Percentiles rank a stretch among this genome's conserved stretches.
Evolutionary conservation across 2,329 filamentous ascomycete species (phyloP).

Genomic region (Ophiosphaerella korrae): DNA sequence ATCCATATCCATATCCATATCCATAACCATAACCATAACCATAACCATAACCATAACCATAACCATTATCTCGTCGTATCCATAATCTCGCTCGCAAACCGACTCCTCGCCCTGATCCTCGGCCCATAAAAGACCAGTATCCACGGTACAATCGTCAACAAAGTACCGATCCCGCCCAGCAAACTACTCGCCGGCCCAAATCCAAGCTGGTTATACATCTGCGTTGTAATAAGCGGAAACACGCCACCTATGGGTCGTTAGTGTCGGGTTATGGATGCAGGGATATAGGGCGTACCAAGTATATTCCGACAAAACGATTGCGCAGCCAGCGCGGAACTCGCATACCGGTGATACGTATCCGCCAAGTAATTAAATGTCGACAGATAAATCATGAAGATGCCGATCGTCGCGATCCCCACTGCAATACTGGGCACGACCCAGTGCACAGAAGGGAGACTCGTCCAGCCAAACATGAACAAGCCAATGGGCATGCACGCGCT

Average conservation of each 20-base stretch:
- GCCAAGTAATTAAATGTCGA: slow-evolving; percentile 93
- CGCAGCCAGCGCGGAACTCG: slow-evolving; percentile 82
- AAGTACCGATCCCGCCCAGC: slow-evolving; percentile 70
- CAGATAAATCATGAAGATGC: slow-evolving; percentile 75
- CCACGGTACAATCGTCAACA: slow-evolving; percentile 84
- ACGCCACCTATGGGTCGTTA: slow-evolving; percentile 58
- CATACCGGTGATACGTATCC: slow-evolving; percentile 84
- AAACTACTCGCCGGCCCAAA: slow-evolving; percentile 74
- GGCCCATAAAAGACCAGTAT: slow-evolving; percentile 79
- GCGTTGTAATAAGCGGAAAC: slow-evolving; percentile 77
- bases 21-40: background rate
- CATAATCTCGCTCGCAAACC: slow-evolving; percentile 65
- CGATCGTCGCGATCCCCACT: slow-evolving; percentile 78
- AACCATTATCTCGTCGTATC: slow-evolving; percentile 9
- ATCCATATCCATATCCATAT: background rate
- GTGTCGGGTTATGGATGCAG: background rate
- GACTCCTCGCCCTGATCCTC: slow-evolving; percentile 74
- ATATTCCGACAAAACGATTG: slow-evolving; percentile 88
- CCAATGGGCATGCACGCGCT: slow-evolving; percentile 77
- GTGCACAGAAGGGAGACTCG: slow-evolving; percentile 63
- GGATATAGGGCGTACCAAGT: slow-evolving; percentile 54
- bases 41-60: background rate
- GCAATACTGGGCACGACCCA: slow-evolving; percentile 76
- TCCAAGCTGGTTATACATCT: slow-evolving; percentile 75
- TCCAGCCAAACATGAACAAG: slow-evolving; percentile 81